Base-by-base conservation (phyloP, 192 early-diverging fungal genomes). In the Coemansia sp. region DNA sequence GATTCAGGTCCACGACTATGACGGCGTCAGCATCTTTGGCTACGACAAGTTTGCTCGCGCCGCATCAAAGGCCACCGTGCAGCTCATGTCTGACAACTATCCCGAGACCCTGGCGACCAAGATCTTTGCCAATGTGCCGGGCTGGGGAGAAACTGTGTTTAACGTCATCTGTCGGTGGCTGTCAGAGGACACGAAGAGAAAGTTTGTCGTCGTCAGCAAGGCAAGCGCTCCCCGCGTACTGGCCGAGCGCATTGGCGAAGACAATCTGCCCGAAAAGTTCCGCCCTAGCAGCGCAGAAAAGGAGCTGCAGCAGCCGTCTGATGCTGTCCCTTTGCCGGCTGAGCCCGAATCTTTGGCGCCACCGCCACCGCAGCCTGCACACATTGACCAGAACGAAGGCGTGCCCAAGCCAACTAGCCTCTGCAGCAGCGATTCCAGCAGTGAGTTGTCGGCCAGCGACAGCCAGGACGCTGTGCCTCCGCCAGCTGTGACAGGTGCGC, bases 1-100 rank as follows among this genome's bases (percentile, higher is more conserved):
- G 82, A 64, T 89, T 42, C 85, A 87, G 64, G 84, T 89, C 43
- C 88, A 89, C 51, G 88, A 89, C 68, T 87, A 87, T 37, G 73
- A 85, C 2, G 82, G 79, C 36, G 86, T 86, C 11, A 64, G 79
- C 1, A 67, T 86, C 38, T 64, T 84, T 63, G 71, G 70, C 37
- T 85, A 82, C 65, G 80, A 85, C 72, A 72, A 79, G 35, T 73
- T 65, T 45, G 74, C 84, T 6, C 77, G 86, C 22, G 62, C 71
- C 17, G 88, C 88, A 12, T 87, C 86, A 14, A 85, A 83, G 57
- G 72, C 67, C 32, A 73, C 83, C 2, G 83, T 87, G 20, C 70
- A 85, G 60, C 37, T 87, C 38, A 73, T 89, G 79, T 84, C 84
- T 7, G 88, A 89, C 54, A 89, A 89, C 53, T 89, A 89, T 62